Percentiles rank a stretch among this genome's conserved stretches.
Evolutionary conservation across 257 asterid genomes (phyloP).

Genomic region (Solanum corneliomulleri): DNA sequence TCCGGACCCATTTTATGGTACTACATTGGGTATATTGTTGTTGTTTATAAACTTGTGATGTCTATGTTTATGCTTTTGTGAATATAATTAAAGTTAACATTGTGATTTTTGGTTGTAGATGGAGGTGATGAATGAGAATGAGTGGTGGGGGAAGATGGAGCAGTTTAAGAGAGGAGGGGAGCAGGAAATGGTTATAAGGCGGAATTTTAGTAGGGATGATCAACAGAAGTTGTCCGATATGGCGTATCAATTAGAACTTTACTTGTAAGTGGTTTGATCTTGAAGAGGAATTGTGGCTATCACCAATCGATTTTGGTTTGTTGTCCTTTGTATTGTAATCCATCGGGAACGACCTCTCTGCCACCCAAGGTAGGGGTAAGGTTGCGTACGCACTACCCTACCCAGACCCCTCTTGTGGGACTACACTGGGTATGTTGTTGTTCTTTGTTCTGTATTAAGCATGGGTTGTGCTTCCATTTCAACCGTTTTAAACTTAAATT

Average conservation of each 20-base stretch:
- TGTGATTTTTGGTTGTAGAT: slow-evolving; percentile 28
- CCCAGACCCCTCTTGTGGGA: not conserved
- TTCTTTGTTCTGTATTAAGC: not conserved
- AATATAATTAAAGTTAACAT: not conserved
- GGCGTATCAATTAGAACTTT: slow-evolving; percentile 76
- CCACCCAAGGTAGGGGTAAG: not conserved
- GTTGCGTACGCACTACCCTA: not conserved
- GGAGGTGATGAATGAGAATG: slow-evolving; percentile 73
- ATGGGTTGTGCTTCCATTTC: not conserved
- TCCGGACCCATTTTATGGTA: no score
- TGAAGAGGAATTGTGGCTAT: not conserved
- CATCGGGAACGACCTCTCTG: not conserved
- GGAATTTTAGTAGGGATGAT: slow-evolving; percentile 66
- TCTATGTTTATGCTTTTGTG: not conserved
- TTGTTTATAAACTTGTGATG: not conserved
- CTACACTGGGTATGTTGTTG: not conserved
- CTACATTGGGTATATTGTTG: not conserved
- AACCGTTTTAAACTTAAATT: not conserved
- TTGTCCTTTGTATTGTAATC: not conserved
- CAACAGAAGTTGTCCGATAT: slow-evolving; percentile 65
- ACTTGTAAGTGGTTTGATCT: slow-evolving; percentile 61
- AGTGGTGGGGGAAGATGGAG: slow-evolving; percentile 85
- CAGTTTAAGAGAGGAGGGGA: slow-evolving; percentile 72
- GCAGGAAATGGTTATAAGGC: slow-evolving; percentile 78
- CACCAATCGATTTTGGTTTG: not conserved